Evolutionary conservation across 2,329 filamentous ascomycete species (phyloP).

Genomic region (Macrophomina pseudophaseolina): DNA sequence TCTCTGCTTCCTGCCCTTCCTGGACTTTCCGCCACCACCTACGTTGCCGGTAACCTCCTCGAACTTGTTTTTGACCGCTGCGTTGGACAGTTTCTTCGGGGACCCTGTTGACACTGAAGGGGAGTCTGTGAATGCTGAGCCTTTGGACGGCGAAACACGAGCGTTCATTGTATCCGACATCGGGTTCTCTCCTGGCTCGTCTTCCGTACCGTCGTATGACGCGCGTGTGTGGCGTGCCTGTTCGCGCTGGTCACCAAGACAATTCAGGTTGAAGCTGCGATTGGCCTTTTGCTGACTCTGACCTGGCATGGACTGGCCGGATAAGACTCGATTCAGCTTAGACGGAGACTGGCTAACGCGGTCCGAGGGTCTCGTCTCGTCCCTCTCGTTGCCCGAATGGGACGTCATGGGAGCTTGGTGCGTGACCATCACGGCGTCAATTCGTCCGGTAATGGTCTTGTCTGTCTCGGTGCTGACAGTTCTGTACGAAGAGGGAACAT

Average conservation of each 20-base stretch:
- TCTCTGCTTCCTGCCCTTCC: conserved; percentile 37
- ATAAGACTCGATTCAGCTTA: conserved; percentile 33
- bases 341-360: conserved; percentile 16
- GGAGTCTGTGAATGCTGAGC: conserved; percentile 32
- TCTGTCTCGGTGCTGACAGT: conserved; percentile 2
- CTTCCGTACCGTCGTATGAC: conserved; percentile 44
- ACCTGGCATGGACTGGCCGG: conserved; percentile 29
- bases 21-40: conserved; percentile 23
- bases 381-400: conserved; percentile 20
- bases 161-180: conserved; percentile 29
- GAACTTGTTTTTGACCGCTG: conserved; percentile 53
- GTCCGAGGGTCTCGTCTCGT: neutral
- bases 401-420: conserved; percentile 20
- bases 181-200: conserved; percentile 35
- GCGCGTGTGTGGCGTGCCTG: conserved; percentile 34
- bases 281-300: conserved; percentile 37
- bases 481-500: neutral
- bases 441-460: conserved; percentile 5
- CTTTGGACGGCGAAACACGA: conserved; percentile 32
- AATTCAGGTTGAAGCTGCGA: conserved; percentile 32
- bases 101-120: conserved; percentile 36
- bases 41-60: conserved; percentile 54
- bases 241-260: conserved; percentile 33
- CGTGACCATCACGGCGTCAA: conserved; percentile 1
- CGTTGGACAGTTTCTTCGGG: conserved; percentile 45